Evolutionary conservation across 768 basidiomycete genomes (phyloP), one percentile per base, ranked within the genome.

Genomic region (Mycena galericulata): DNA sequence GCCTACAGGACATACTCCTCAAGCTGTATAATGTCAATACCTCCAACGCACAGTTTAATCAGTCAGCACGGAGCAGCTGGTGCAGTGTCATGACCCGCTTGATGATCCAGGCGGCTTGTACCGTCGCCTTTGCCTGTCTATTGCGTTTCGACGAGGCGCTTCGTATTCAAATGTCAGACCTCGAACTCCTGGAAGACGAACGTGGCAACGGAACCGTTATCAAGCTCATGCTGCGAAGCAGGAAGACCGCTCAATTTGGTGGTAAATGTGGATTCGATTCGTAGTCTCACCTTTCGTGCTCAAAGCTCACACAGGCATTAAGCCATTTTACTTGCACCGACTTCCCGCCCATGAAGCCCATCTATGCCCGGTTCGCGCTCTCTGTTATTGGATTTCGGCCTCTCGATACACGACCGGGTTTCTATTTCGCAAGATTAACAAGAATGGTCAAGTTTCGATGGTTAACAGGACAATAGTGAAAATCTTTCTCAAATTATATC

Each of bases 361-460:
- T 62, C 55, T 82, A 2, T 83, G 82, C 55, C 75, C 78, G n/a
- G 75, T 81, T 12, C 73, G 73, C 14, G 80, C 79, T 8, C 54
- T 80, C 20, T 72, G 74, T 12, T 71, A 74, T 6, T 82, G 81
- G 79, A 45, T 81, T 10, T 7, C 43, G 1, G 71, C 58, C 2
- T 72, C 74, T 17, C 34, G 57, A 8, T 73, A 79, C 20, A 74
- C 24, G 1, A 32, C 63, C 12, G 81, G 81, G 3, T 80, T 74
- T 69, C 18, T 83, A 1, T 83, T 83, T 56, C 73, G 76, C 22
- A 71, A 61, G 18, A 73, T 79, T 20, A 72, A 50, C 4, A 72
- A 73, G 2, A 66, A 73, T n/a, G 80, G 80, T 43, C 61, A 73
- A 1, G 72, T 78, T 26, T 68, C 65, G 15, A 30, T 68, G 3